Base-by-base conservation (phyloP, 805 yeast genomes). In the Candida tammaniensis region DNA sequence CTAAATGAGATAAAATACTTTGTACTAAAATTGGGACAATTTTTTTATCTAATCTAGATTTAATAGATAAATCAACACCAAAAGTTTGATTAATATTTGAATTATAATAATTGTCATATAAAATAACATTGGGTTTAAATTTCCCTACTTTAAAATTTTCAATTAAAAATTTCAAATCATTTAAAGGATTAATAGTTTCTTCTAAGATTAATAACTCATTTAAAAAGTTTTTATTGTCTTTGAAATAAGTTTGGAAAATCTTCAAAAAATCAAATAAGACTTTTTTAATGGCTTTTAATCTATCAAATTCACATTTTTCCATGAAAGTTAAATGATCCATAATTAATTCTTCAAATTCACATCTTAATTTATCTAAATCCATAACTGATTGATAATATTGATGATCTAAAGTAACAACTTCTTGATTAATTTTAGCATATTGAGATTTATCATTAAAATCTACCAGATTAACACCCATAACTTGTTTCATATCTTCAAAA, bases 291-390 rank as follows among this genome's bases (percentile, higher is more conserved):
- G 93, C 93, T 43, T 72, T 70, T 39, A 84, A 64, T 43, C 96
- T 72, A 58, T 86, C 94, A 22, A 75, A 56, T 59, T 86, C 95
- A 61, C 93, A 86, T 48, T 80, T 74, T 54, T 86, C 91, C 85
- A 86, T 78, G 53, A 82, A 85, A 15, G 79, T 59, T 32, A 82
- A 63, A 51, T 84, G 89, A 46, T 82, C 89, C 54, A 82, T 72
- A 37, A 82, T 68, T 21, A 73, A 53, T 49, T 83, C 91, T 55
- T 87, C 95, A 30, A 85, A 68, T 30, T 77, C 78, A 55, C 93
- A 82, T 39, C 95, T 70, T 10, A 75, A 56, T 27, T 68, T 65
- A 51, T 86, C 96, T 43, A 85, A 64, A 24, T 70, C 73, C 28
- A 63, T 57, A 7, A 85, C 80, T 33, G 72, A 69, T 28, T 64